Base-by-base conservation (phyloP, 306 rosid genomes). In the Lathyrus aphaca region DNA sequence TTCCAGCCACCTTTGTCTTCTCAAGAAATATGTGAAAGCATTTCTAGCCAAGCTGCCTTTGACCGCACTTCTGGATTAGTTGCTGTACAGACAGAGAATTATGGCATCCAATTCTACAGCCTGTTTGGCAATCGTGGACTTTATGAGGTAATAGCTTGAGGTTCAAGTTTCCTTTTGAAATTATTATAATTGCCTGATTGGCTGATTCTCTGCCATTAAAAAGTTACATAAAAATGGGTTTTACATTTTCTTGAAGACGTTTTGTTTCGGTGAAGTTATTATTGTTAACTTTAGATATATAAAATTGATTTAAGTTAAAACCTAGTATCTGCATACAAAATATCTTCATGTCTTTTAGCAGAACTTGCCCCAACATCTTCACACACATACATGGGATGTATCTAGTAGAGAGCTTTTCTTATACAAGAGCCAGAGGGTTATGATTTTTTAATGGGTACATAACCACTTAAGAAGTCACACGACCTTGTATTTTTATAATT, bases 81-180 rank as follows among this genome's bases (percentile, higher is more conserved):
- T 80, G 99, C 92, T 32, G 82, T 91, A 77, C 83, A 77, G 46
- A 84, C 99, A 67, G 91, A 86, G 70, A 87, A 89, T 77, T 94
- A 91, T 63, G 74, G 89, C 78, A 75, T 94, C 69, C 99, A 94
- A 75, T 84, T 94, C 72, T 94, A 85, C 81, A 89, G 89, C 78
- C 75, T 94, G 87, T 77, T 86, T 89, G 96, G 85, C 71, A 88
- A 94, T 78, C 84, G 86, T 19, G 97, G 85, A 76, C 46, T 86
- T 71, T 84, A 90, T 71, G 95, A 94, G 99, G 99, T 94, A 75
- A 73, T 66, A 16, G 43, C 45, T 42, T 63, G 76, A 43, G 27
- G 17, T 21, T 74, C 10, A 70, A n/a, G 55, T 71, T 61, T 82
- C 53, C 3, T 35, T 10, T 69, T 37, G 40, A 68, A 68, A 10